phyloP scores from a whole-genome alignment of 2,329 filamentous ascomycete species.

The Coleophoma cylindrospora region DNA sequence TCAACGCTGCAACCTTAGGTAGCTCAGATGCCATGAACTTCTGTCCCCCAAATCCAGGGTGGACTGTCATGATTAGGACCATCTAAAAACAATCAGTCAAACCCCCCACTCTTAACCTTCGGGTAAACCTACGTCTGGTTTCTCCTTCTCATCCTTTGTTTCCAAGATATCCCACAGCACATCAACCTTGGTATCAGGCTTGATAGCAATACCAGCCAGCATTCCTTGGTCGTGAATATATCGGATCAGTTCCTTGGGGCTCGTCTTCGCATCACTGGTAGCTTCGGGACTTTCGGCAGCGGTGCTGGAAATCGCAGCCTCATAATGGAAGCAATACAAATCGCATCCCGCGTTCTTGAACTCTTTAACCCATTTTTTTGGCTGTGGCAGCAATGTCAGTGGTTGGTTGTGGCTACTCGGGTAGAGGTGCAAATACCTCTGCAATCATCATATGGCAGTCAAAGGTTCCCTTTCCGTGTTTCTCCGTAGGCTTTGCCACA shows the following conservation, averaged over 20 bases:
- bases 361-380: slow-evolving; percentile 96
- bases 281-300: slow-evolving; percentile 76
- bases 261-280: slow-evolving; percentile 66
- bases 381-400: slow-evolving; percentile 44
- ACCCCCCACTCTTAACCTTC: background rate
- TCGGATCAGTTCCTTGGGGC: slow-evolving; percentile 75
- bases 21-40: slow-evolving; percentile 98
- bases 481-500: slow-evolving; percentile 67
- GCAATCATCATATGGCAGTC: slow-evolving; percentile 99
- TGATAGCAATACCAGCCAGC: slow-evolving; percentile 91
- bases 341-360: slow-evolving; percentile 94
- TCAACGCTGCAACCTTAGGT: slow-evolving; percentile 83
- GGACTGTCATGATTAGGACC: slow-evolving; percentile 97
- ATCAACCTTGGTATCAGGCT: slow-evolving; percentile 85
- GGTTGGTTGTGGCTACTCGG: background rate
- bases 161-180: slow-evolving; percentile 90
- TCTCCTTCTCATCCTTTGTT: slow-evolving; percentile 64
- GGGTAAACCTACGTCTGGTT: slow-evolving; percentile 73
- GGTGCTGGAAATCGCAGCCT: slow-evolving; percentile 80
- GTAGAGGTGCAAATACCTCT: slow-evolving; percentile 56
- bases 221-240: slow-evolving; percentile 89
- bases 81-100: slow-evolving; percentile 54
- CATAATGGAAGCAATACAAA: slow-evolving; percentile 99
- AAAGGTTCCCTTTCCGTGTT: slow-evolving; percentile 82
- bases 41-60: slow-evolving; percentile 95